Evolutionary conservation across 1,284 basidiomycete species (phyloP).

Genomic region (Trametes hirsuta): DNA sequence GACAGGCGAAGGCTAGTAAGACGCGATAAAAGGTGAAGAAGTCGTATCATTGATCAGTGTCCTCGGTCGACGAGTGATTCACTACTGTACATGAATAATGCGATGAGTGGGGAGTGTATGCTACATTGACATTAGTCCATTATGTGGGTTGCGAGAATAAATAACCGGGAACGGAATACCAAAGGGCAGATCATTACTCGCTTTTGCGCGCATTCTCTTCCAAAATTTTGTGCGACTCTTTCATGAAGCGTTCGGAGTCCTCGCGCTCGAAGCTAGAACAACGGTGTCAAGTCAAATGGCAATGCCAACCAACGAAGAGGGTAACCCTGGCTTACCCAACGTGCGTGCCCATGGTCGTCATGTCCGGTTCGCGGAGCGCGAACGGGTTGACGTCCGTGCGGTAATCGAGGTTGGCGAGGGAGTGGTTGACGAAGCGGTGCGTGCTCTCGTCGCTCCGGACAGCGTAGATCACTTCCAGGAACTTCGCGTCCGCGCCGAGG

Average conservation of each 20-base stretch:
- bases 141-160: too few species aligned
- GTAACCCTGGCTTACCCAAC: slow-evolving; percentile 54
- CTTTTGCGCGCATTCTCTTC: background rate
- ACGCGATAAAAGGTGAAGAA: too few species aligned
- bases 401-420: slow-evolving; percentile 81
- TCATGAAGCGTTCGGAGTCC: background rate
- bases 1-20: too few species aligned
- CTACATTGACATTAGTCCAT: too few species aligned
- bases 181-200: background rate
- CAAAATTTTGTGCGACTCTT: slow-evolving; percentile 11
- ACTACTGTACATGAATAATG: too few species aligned
- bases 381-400: slow-evolving; percentile 89
- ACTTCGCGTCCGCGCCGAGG: slow-evolving; percentile 68
- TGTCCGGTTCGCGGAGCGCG: slow-evolving; percentile 86
- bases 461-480: slow-evolving; percentile 88
- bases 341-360: slow-evolving; percentile 77
- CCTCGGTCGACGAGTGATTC: too few species aligned
- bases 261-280: slow-evolving; percentile 50
- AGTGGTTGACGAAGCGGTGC: slow-evolving; percentile 93
- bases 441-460: slow-evolving; percentile 93
- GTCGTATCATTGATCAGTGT: too few species aligned
- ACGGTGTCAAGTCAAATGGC: too few species aligned
- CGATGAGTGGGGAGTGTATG: too few species aligned
- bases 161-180: too few species aligned
- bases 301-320: background rate